Evolutionary conservation across 176 grass and related monocot species (phyloP), one percentile per base, ranked within the genome.

Genomic region (Elaeis guineensis): DNA sequence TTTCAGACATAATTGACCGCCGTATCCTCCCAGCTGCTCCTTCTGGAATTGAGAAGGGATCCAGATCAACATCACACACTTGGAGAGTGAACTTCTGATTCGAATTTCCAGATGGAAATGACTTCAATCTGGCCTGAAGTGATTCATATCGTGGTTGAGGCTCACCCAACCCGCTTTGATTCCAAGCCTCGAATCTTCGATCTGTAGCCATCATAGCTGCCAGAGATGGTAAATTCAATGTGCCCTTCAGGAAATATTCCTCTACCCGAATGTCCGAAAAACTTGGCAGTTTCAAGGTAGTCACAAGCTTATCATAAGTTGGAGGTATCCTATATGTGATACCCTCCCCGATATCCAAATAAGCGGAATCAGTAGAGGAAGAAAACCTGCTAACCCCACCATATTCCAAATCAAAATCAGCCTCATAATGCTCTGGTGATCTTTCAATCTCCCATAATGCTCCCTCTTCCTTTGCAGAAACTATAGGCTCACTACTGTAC

Each of bases 1-100:
- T 69, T 72, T 98, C 94, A 55, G 87, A 85, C 60, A 81, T 79
- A 80, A 98, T 93, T 80, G 55, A 79, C 61, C 94, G 82, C 9
- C 85, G 69, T 69, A 98, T 98, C 64, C 77, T 85, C 55, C 94
- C 94, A 80, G 94, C 94, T 49, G 88, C 77, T 78, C 82, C 94
- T 85, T 98, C 94, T 16, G 88, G 94, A 77, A 98, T 89, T 28
- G 87, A 81, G 44, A 92, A 98, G 39, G 84, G 77, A 57, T 98
- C 94, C 71, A 89, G 72, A 25, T 69, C 70, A 73, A 56, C 22
- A 59, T 63, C 51, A 18, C 51, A 80, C 23, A 98, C 83, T 86
- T 98, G 82, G 48, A 93, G 85, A 67, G 81, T 66, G 74, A 93
- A 93, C 52, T 81, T 93, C 56, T 93, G 71, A 48, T 73, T 51